Conservation (phyloP, 2,329 filamentous ascomycete species). For the Dryadomyces quercus-mongolicae region DNA sequence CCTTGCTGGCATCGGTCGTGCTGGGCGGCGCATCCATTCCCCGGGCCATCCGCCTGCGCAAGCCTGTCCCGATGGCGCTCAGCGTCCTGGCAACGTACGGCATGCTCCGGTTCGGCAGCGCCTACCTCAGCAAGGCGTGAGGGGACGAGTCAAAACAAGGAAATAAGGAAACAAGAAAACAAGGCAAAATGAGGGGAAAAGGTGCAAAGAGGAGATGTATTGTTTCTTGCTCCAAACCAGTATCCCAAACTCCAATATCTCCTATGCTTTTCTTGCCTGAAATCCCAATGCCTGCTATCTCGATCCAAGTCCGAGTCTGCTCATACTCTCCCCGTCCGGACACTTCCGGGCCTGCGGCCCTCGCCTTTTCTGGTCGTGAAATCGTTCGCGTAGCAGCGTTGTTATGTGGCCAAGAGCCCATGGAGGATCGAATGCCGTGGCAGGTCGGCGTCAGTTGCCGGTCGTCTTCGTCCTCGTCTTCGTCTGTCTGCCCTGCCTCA, state of each 20-base stretch:
- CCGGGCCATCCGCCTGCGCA: conserved; percentile 68
- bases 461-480: background rate
- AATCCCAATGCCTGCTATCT: too few relatives aligned
- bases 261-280: too few relatives aligned
- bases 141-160: background rate
- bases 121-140: conserved; percentile 32
- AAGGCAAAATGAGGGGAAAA: background rate
- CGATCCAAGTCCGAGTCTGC: too few relatives aligned
- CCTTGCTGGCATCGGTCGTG: conserved; percentile 76
- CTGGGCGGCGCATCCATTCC: conserved; percentile 78
- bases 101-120: conserved; percentile 65
- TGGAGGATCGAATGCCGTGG: too few relatives aligned
- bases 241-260: background rate
- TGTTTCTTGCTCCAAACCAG: background rate
- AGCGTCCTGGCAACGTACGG: conserved; percentile 72
- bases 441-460: too few relatives aligned
- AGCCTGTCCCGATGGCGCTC: conserved; percentile 72
- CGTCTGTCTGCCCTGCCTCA: too few relatives aligned
- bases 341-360: too few relatives aligned
- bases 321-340: background rate
- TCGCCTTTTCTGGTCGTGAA: background rate
- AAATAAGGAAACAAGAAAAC: background rate
- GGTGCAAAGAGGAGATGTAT: too few relatives aligned
- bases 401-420: too few relatives aligned
- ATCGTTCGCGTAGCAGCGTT: background rate